A percentile compares a stretch with the other conserved stretches of the same genome.
Conservation (phyloP, 345 rosid genomes). For the Eucalyptus erythrocorys region DNA sequence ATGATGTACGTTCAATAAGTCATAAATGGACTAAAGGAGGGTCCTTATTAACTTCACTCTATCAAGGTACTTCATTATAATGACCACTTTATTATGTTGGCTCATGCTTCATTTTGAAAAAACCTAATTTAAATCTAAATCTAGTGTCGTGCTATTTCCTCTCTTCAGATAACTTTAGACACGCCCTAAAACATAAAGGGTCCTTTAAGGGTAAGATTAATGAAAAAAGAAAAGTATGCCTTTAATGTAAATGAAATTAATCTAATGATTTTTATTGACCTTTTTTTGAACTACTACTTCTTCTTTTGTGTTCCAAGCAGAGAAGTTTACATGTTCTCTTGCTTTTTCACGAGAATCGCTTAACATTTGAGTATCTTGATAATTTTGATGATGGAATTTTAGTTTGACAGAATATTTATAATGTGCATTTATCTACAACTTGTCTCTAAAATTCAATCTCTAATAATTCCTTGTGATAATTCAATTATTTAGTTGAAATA, state of each 20-base stretch:
- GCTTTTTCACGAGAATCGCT: not conserved
- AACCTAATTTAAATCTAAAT: too few species aligned
- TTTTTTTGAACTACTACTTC: not conserved
- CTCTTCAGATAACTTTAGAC: not conserved
- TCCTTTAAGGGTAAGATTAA: not conserved
- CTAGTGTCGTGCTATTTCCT: not conserved
- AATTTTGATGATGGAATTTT: not conserved
- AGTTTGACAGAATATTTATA: not conserved
- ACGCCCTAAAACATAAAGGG: not conserved
- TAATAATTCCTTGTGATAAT: not conserved
- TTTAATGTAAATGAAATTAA: not conserved
- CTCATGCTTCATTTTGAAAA: not conserved
- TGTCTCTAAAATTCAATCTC: not conserved
- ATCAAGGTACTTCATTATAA: not conserved
- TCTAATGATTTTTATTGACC: not conserved
- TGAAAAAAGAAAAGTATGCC: not conserved
- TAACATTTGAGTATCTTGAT: not conserved
- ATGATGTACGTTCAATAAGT: not conserved
- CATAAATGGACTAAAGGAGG: not conserved
- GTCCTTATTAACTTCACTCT: not conserved
- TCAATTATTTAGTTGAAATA: not conserved
- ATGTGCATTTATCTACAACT: not conserved
- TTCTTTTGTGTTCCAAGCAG: not conserved
- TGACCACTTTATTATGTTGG: not conserved
- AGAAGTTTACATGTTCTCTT: not conserved